A percentile compares a stretch with the other conserved stretches of the same genome.
Conservation (phyloP, 2,329 filamentous ascomycete species). For the Botrytis squamosa region DNA sequence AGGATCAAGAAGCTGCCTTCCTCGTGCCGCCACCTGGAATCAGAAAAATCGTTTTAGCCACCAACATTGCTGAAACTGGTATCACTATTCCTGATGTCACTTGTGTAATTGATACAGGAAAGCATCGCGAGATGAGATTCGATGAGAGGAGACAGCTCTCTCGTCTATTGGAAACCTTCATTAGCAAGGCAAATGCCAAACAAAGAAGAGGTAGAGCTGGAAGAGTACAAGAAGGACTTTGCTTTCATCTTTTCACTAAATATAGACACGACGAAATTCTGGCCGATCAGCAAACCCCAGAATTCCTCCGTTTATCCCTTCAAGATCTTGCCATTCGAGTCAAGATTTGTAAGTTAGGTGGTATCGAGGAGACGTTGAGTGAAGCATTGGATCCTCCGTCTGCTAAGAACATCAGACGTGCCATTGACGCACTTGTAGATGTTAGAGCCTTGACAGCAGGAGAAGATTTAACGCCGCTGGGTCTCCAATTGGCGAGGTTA, state of each 20-base stretch:
- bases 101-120: slow-evolving; percentile 93
- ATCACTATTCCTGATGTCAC: slow-evolving; percentile 98
- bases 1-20: slow-evolving; percentile 95
- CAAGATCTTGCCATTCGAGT: slow-evolving; percentile 95
- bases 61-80: slow-evolving; percentile 97
- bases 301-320: slow-evolving; percentile 90
- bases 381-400: slow-evolving; percentile 89
- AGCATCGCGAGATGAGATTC: slow-evolving; percentile 96
- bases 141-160: slow-evolving; percentile 92
- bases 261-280: slow-evolving; percentile 82
- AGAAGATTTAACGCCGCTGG: slow-evolving; percentile 85
- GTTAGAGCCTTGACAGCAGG: slow-evolving; percentile 79
- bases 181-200: slow-evolving; percentile 92
- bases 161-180: slow-evolving; percentile 88
- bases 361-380: slow-evolving; percentile 84
- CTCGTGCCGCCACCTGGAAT: slow-evolving; percentile 75
- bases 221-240: slow-evolving; percentile 90
- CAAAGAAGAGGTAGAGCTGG: slow-evolving; percentile 91
- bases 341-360: slow-evolving; percentile 94
- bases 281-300: slow-evolving; percentile 90
- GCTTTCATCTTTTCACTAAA: slow-evolving; percentile 94
- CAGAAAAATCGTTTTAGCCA: slow-evolving; percentile 92
- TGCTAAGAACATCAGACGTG: slow-evolving; percentile 86
- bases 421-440: slow-evolving; percentile 89
- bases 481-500: slow-evolving; percentile 80